These are phyloP conservation scores for Pseudocercospora fijiensis DNA, from an alignment of 2,329 filamentous ascomycete species.

Conservation along the genomic window DNA sequence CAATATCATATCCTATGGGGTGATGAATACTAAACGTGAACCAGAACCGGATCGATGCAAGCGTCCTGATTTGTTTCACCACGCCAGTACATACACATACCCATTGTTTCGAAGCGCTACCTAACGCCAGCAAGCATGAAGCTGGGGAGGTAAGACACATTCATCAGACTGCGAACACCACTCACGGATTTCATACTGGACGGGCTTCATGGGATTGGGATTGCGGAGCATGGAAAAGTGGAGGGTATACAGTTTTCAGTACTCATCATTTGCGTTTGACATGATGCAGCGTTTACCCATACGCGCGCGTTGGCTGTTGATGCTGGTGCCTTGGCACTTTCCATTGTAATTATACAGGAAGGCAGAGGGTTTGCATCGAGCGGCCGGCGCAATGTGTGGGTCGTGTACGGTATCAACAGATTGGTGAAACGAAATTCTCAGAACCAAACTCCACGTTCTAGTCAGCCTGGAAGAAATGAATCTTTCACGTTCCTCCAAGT, in stretches of 20 bases:
- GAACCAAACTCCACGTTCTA: background rate
- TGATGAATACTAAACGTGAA: slow-evolving; percentile 26
- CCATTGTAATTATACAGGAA: slow-evolving; percentile 7
- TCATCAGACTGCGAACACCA: background rate
- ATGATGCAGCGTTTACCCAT: slow-evolving; percentile 5
- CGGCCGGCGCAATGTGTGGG: background rate
- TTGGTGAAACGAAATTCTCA: background rate
- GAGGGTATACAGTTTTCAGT: background rate
- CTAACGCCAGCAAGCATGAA: slow-evolving; percentile 1
- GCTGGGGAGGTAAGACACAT: slow-evolving; percentile 4
- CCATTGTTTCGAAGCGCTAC: slow-evolving; percentile 2
- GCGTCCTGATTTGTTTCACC: slow-evolving; percentile 13
- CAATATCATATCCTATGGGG: slow-evolving; percentile 23
- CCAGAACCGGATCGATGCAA: slow-evolving; percentile 12
- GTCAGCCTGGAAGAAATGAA: background rate
- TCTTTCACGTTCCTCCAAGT: background rate
- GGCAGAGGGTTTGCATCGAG: slow-evolving; percentile 5
- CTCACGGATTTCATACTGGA: background rate
- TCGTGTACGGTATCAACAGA: slow-evolving; percentile 1
- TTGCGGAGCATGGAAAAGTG: slow-evolving; percentile 3
- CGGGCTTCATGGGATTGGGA: background rate
- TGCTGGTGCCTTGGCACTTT: slow-evolving; percentile 1
- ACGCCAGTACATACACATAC: slow-evolving; percentile 16
- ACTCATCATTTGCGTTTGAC: slow-evolving; percentile 6
- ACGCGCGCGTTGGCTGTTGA: slow-evolving; percentile 6